Evolutionary conservation across 306 rosid species (phyloP).

Genomic region (Geum urbanum): DNA sequence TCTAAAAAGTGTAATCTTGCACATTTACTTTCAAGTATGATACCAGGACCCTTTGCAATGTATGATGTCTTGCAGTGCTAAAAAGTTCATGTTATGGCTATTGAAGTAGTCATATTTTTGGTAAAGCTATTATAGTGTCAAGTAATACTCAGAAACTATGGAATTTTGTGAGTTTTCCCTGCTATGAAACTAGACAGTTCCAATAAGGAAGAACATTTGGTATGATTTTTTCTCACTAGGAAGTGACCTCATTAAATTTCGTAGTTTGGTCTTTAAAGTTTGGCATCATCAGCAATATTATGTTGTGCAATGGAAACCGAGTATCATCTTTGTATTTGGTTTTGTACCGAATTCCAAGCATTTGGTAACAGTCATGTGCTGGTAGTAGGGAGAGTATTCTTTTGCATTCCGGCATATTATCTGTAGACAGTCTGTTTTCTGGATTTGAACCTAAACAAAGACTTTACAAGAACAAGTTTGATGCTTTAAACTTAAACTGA

Average conservation of each 20-base stretch:
- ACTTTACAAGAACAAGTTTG: background rate
- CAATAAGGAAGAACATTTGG: background rate
- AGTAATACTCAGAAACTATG: background rate
- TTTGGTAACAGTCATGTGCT: background rate
- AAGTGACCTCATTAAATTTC: background rate
- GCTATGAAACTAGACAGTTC: background rate
- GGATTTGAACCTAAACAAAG: no score
- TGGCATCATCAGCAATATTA: background rate
- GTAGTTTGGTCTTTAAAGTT: background rate
- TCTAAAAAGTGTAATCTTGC: background rate
- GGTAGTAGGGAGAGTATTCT: background rate
- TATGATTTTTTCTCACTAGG: background rate
- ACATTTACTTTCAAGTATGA: slow-evolving; percentile 1
- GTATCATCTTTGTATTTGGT: background rate
- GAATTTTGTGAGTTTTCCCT: background rate
- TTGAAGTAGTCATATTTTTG: background rate
- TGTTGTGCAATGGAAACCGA: background rate
- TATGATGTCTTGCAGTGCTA: background rate
- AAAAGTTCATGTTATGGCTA: background rate
- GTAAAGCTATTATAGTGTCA: slow-evolving; percentile 7
- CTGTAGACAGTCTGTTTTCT: no score
- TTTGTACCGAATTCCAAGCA: slow-evolving; percentile 1
- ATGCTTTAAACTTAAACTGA: slow-evolving; percentile 1
- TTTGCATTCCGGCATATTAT: background rate
- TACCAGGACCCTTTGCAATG: background rate